Base-by-base conservation (phyloP, 345 rosid species). In the Salix dunnii region DNA sequence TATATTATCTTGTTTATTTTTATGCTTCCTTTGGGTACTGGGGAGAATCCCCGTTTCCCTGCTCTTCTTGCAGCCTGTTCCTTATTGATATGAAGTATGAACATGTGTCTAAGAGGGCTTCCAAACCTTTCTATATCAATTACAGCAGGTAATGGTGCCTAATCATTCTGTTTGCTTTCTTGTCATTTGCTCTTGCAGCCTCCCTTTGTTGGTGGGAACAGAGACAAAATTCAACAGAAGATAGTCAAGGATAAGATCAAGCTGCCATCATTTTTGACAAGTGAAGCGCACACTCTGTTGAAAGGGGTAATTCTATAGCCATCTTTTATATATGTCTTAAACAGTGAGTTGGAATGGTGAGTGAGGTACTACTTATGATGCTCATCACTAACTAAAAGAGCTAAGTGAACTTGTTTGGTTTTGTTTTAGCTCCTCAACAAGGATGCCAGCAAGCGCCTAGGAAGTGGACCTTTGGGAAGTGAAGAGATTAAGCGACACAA, bases 171-270 rank as follows among this genome's bases (percentile, higher is more conserved):
- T 66, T 64, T 74, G 23, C 3, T 14, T 14, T 8, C 65, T 72
- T 71, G 70, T 43, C 38, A 77, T 58, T 43, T 55, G 63, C 27
- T 70, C 72, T 7, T 83, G 85, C 91, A 94, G 97, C 97, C 98
- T 55, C 98, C 99, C 27, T 93, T 91, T 81, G 18, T 81, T 2
- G 93, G 88, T 21, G 86, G 97, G 72, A 86, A 85, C 81, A 86
- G 89, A 64, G 82, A 65, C 30, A 92, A 88, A 83, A 82, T 93
- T 81, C 98, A 93, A 83, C 85, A 87, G 79, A 93, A 90, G 86
- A 90, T 95, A 36, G 86, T 93, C 0, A 96, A 88, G 85, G 98
- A 93, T 60, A 96, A 88, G 86, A 80, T 92, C 64, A 92, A 91
- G 86, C 87, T 95, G 68, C 97, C 96, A 0, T 65, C 75, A 28